Evolutionary conservation across 225 moss, liverwort and hornwort species (phyloP), one percentile per base, ranked within the genome.

Genomic region (Bryoerythrophyllum caledonicum): DNA sequence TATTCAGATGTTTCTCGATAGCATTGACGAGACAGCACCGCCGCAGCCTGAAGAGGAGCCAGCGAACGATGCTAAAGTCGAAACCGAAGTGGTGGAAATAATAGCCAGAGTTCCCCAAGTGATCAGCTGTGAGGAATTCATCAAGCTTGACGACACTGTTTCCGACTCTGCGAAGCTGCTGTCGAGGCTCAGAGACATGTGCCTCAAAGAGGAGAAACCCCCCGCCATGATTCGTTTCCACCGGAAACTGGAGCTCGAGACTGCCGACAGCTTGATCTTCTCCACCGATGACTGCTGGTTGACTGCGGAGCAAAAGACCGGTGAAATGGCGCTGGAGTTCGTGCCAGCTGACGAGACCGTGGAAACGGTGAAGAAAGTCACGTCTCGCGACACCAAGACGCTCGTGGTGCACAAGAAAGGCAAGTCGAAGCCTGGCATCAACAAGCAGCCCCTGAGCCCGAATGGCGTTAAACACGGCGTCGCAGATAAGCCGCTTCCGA

Each of bases 181-280:
- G 23, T 79, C 73, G 51, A 76, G 68, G 24, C 79, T 85, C 5
- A 82, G 82, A 56, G 82, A 85, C 43, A 76, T 82, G 82, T 82
- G 79, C 43, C 41, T 82, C 23, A 79, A 73, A 57, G 85, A 85
- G 72, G 79, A 79, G 69, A 85, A 85, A 32, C 78, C 84, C 25
- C 65, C 84, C 20, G 81, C 79, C 34, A 79, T 79, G 82, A 76
- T 82, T 20, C 76, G 75, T 25, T 85, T 76, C 16, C 85, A 85
- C 57, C 75, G 62, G n/a, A 81, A 81, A 34, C 26, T 85, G 27
- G 85, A 82, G 30, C 43, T 79, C 65, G 82, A 85, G 60, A 70
- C 85, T 16, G 67, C 78, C 65, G 79, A 82, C 23, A 73, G 75
- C 73, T 58, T 78, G 63, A 75, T 75, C 30, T 82, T 82, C 60